Conservation (phyloP, 1,139 yeast genomes). For the Saccharomycopsis crataegensis region DNA sequence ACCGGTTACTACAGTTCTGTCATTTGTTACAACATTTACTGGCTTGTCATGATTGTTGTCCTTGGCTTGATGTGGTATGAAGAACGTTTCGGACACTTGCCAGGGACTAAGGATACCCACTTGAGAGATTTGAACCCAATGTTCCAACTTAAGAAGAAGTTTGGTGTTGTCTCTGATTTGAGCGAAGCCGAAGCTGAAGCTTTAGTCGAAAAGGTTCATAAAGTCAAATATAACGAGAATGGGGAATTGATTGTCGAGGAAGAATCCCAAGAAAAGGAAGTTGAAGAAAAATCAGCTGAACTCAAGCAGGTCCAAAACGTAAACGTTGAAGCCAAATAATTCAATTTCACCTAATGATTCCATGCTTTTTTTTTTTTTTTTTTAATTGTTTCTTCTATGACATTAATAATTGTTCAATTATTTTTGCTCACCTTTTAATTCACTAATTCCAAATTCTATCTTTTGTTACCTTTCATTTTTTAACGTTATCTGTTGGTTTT, state of each 20-base stretch:
- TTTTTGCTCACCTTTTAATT: background rate
- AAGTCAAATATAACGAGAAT: slow-evolving; percentile 29
- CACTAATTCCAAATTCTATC: background rate
- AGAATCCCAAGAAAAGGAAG: background rate
- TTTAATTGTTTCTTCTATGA: too few species aligned
- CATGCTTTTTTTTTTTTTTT: too few species aligned
- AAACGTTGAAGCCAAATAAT: too few species aligned
- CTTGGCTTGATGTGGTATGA: slow-evolving; percentile 60
- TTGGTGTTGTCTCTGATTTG: slow-evolving; percentile 44
- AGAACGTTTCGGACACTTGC: slow-evolving; percentile 62
- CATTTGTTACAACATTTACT: slow-evolving; percentile 73
- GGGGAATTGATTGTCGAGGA: slow-evolving; percentile 24
- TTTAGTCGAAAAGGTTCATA: slow-evolving; percentile 41
- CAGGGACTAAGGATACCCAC: slow-evolving; percentile 46
- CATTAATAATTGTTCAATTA: too few species aligned
- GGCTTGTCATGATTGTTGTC: slow-evolving; percentile 55
- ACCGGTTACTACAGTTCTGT: slow-evolving; percentile 87
- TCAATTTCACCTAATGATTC: too few species aligned
- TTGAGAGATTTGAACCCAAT: slow-evolving; percentile 59
- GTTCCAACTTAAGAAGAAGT: slow-evolving; percentile 62
- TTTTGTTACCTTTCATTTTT: too few species aligned
- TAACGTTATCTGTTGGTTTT: too few species aligned
- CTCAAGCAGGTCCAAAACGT: background rate
- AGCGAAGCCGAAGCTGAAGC: slow-evolving; percentile 44
- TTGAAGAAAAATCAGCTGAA: background rate